phyloP scores from a whole-genome alignment of 2,329 filamentous ascomycete genomes.

The Calcarisporium arbuscula region DNA sequence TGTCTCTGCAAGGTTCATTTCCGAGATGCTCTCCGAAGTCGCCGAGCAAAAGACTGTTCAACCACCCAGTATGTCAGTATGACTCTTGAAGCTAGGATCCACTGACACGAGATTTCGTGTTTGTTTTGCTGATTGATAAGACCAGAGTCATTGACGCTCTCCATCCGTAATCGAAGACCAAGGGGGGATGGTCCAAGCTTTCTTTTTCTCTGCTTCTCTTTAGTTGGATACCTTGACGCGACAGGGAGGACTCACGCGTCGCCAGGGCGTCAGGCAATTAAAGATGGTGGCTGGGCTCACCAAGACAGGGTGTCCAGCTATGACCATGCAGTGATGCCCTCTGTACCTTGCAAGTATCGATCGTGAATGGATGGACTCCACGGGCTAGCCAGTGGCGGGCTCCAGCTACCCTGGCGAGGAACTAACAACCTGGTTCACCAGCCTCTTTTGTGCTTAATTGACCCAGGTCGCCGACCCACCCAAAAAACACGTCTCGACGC shows the following conservation, averaged over 20 bases:
- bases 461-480: constrained; percentile 12
- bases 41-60: no score
- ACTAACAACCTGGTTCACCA: constrained; percentile 9
- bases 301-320: not conserved
- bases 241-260: constrained; percentile 15
- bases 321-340: no score
- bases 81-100: constrained; percentile 11
- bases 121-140: constrained; percentile 27
- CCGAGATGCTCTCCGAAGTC: constrained; percentile 16
- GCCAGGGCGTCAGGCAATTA: constrained; percentile 3
- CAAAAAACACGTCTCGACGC: constrained; percentile 26
- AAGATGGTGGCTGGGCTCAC: constrained; percentile 12
- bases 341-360: no score
- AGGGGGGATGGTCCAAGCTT: not conserved
- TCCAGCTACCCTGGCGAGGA: no score
- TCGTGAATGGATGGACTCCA: no score
- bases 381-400: no score
- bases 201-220: not conserved
- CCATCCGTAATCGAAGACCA: constrained; percentile 13
- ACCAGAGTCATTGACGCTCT: no score
- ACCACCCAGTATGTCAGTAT: not conserved
- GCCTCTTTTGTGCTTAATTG: constrained; percentile 16
- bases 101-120: constrained; percentile 14
- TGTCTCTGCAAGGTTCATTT: no score
- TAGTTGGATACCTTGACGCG: constrained; percentile 15